These are phyloP conservation scores for Truncatella angustata DNA, from an alignment of 2,329 filamentous ascomycete species.

Conservation along the genomic window DNA sequence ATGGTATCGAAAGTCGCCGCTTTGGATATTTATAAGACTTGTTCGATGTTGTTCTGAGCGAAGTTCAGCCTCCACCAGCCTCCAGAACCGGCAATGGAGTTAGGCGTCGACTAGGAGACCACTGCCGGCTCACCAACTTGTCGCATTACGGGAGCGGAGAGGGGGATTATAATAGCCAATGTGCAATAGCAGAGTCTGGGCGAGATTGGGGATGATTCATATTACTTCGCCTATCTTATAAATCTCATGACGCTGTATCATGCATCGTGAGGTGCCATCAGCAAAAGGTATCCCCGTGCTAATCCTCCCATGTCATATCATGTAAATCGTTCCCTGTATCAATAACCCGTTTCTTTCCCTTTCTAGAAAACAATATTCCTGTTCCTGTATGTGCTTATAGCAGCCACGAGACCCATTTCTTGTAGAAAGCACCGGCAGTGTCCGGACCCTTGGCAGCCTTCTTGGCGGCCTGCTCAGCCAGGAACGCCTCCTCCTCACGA, in stretches of 20 bases:
- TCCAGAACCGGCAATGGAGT: too few species aligned
- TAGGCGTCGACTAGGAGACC: too few species aligned
- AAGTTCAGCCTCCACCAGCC: too few species aligned
- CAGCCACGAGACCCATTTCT: constrained; percentile 57
- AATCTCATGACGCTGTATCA: not conserved
- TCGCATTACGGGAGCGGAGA: too few species aligned
- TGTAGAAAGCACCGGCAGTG: constrained; percentile 52
- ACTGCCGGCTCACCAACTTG: too few species aligned
- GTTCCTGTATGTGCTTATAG: constrained; percentile 41
- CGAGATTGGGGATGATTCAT: not conserved
- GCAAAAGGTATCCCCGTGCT: not conserved
- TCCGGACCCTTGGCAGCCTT: constrained; percentile 24
- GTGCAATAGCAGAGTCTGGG: too few species aligned
- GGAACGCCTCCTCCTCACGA: constrained; percentile 68
- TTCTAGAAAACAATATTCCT: not conserved
- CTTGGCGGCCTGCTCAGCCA: constrained; percentile 51
- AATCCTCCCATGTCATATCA: not conserved
- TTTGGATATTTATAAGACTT: too few species aligned
- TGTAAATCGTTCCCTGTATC: not conserved
- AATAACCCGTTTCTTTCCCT: too few species aligned
- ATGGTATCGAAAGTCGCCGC: too few species aligned
- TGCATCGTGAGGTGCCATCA: too few species aligned
- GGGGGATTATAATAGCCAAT: too few species aligned
- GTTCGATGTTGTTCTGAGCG: too few species aligned
- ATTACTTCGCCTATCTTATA: not conserved